Evolutionary conservation across 331 rosid genomes (phyloP), one percentile per base, ranked within the genome.

Genomic region (Pyracantha coccinea): DNA sequence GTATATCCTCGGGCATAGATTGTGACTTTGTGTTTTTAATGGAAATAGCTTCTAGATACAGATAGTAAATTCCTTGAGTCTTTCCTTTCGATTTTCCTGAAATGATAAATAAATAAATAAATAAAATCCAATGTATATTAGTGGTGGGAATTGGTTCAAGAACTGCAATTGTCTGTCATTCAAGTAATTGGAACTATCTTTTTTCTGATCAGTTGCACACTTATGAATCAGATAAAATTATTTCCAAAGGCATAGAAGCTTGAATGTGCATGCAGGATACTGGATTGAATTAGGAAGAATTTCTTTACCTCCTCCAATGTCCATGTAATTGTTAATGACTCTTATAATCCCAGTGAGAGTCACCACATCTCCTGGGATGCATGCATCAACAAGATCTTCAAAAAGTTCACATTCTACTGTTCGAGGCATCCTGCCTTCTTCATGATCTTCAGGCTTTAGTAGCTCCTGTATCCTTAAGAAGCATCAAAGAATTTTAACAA

Each of bases 351-450:
- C 99, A 53, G 93, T 86, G 75, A 90, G 97, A 74, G 97, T 92
- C 86, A 95, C 95, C 81, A 92, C 96, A 71, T 95, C 97, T 78
- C 99, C 97, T 71, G 99, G 97, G 79, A 92, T 90, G 89, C 97
- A 92, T 19, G 88, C 88, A 87, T 92, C 97, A 80, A 92, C 97
- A 72, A 95, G 97, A 82, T 92, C 96, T 84, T 90, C 90, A 44
- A 84, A 83, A 68, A 95, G 93, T 75, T 95, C 99, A 79, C 97
- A 95, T 80, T 95, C 97, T 74, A 95, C 97, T 67, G 97, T 95
- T 74, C 97, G 92, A 80, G 99, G 99, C 71, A 95, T 90, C 65
- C 97, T 84, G 31, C 97, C 99, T 85, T 95, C 99, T 83, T 95
- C 99, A n/a, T 90, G 99, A 75, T 95, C 97, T 75, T 95, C 97